Evolutionary conservation across 176 grass and related monocot genomes (phyloP), one percentile per base, ranked within the genome.

Genomic region (Juncus inflexus): DNA sequence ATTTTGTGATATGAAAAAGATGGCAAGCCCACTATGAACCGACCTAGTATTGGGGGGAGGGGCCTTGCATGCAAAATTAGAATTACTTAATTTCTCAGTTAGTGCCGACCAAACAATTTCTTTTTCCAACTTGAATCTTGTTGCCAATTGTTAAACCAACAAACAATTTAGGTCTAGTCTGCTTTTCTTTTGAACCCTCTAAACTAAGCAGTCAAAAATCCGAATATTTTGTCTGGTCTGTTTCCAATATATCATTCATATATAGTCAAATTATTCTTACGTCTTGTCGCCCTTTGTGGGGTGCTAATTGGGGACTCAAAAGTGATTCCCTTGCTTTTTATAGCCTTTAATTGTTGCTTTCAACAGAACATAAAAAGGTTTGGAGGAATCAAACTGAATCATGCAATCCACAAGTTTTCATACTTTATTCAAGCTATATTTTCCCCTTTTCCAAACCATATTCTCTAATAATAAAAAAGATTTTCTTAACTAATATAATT

Each of bases 341-440:
- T 5, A 40, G 39, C 51, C 60, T 61, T 40, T 50, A 40, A 39
- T 7, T 52, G 56, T 74, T 74, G 70, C 70, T 74, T 74, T 74
- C 70, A 75, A 50, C 60, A 5, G 63, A 56, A 50, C 72, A 49
- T 75, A 54, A 65, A 75, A 63, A 64, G 47, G 14, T 65, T 76
- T 50, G 13, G 56, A 50, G 7, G 58, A 62, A 61, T 74, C 58
- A 45, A 0, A 3, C 52, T 42, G 50, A 60, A 5, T 12, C 12
- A 60, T 47, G 10, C 38, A 60, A 14, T 15, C 35, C 51, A n/a
- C 42, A 69, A 69, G 11, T 69, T 35, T 47, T 36, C 12, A 36
- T 69, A 19, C 39, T 11, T 54, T 68, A 7, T 54, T 45, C 7
- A 12, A 68, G 12, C 5, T 72, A 2, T 6, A 58, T 15, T 42